Conservation (phyloP, 306 rosid species). For the Citrullus colocynthis region DNA sequence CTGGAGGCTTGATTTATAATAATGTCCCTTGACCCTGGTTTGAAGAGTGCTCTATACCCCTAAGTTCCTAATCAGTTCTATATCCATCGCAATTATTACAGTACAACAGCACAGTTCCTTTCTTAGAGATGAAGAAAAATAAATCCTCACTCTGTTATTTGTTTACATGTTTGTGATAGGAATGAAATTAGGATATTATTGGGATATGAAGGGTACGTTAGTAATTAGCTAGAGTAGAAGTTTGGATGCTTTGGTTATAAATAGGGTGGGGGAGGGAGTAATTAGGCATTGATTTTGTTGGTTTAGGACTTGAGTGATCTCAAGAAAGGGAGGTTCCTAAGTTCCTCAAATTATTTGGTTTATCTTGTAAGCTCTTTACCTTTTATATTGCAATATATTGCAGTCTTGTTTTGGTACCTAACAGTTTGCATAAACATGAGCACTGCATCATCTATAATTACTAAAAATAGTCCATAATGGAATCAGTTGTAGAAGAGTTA, state of each 20-base stretch:
- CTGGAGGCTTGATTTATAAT: neutral
- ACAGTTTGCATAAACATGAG: neutral
- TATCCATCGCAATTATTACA: neutral
- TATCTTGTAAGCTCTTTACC: no score
- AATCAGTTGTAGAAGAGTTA: neutral
- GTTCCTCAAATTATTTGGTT: no score
- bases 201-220: no score
- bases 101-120: neutral
- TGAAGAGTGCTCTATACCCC: neutral
- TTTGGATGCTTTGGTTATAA: no score
- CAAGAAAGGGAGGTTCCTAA: no score
- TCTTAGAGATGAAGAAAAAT: neutral
- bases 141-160: neutral
- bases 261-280: no score
- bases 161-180: neutral
- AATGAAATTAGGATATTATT: no score
- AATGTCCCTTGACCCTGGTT: neutral
- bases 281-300: no score
- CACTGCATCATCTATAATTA: neutral
- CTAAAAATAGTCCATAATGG: neutral
- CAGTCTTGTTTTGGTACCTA: no score
- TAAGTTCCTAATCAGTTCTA: neutral
- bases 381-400: no score
- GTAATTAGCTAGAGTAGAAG: no score
- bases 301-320: no score